Evolutionary conservation across 2,329 filamentous ascomycete species (phyloP), one percentile per base, ranked within the genome.

Genomic region (Diaporthe sp.): DNA sequence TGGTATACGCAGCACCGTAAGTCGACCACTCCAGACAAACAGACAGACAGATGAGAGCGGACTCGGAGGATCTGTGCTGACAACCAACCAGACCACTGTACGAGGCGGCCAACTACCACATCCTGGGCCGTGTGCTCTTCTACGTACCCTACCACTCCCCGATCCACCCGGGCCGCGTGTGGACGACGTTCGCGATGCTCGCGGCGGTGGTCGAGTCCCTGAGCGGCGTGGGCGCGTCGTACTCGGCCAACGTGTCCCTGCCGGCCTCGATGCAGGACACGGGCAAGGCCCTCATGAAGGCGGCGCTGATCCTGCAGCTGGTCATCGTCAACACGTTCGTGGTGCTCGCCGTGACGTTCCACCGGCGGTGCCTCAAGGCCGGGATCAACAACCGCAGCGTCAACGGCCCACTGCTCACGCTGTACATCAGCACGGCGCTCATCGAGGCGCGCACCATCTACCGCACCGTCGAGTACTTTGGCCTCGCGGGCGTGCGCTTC

Each of bases 31-130:
- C 2, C 28, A 57, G 3, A 28, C 12, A 31, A n/a, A 25, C 15
- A 31, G 17, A 22, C 47, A n/a, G 37, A 31, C 8, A 67, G 17
- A 25, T 4, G 0, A 44, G 4, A 37, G 37, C 2, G 15, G 20
- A 25, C n/a, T 17, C 4, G 1, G 12, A 58, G 58, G 10, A 75
- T 20, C 55, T 17, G 25, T 17, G 7, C 53, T 75, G 20, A 77
- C 63, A 58, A 13, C 8, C 55, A 42, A 4, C 17, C 74, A 90
- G 90, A 3, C 92, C 92, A 0, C 84, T 93, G 5, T 88, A 92
- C 70, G 90, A 92, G 76, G 88, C 92, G 4, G 87, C 89, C 75
- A 92, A 93, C 83, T 93, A 93, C 82, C 88, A 92, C 79, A 86
- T 92, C 76, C 88, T 94, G 72, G 89, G 89, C 4, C 88, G 91